Evolutionary conservation across 2,329 filamentous ascomycete species (phyloP), one percentile per base, ranked within the genome.

Genomic region (Hymenoscyphus fructigenus): DNA sequence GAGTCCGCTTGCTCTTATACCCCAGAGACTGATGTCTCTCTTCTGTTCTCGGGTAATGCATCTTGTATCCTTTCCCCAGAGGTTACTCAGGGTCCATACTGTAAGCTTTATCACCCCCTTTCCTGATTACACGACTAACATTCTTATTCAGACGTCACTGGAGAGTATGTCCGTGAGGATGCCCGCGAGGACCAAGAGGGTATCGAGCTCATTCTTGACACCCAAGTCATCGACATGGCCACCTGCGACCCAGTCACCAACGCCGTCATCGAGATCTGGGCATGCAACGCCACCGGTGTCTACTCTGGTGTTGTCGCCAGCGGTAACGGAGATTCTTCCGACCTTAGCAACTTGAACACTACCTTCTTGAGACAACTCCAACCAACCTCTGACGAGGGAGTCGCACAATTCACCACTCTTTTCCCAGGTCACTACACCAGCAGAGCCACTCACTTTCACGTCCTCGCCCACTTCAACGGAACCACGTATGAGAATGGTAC

Each of bases 221-320:
- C 83, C 66, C 83, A 85, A 71, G 77, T 86, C 62, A 79, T 86
- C 66, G 83, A 87, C 66, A 78, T 83, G 41, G 76, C 79, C 57
- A 85, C 83, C 4, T 86, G 84, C 75, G 75, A 84, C 70, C 79
- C 81, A 5, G 78, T 85, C 1, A 76, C 80, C 1, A 73, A 81
- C 59, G 77, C 79, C 15, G 82, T 78, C 64, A 71, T 86, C 28
- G 83, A 86, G 69, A 79, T 85, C 68, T 87, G 84, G 84, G 50
- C 76, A 69, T 76, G 75, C 74, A 82, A 82, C 68, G 66, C 78
- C 7, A 81, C 79, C 0, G 82, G 82, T 57, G 79, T 83, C 4
- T 84, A 84, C 73, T 79, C 82, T 67, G 82, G 82, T 55, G 76
- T 84, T 41, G 68, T 75, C 3, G 76, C 77, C 17, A 70, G 63